Percentiles rank a stretch among this genome's conserved stretches.
Conservation (phyloP, 2,329 filamentous ascomycete species). For the Pseudogymnoascus sp. region DNA sequence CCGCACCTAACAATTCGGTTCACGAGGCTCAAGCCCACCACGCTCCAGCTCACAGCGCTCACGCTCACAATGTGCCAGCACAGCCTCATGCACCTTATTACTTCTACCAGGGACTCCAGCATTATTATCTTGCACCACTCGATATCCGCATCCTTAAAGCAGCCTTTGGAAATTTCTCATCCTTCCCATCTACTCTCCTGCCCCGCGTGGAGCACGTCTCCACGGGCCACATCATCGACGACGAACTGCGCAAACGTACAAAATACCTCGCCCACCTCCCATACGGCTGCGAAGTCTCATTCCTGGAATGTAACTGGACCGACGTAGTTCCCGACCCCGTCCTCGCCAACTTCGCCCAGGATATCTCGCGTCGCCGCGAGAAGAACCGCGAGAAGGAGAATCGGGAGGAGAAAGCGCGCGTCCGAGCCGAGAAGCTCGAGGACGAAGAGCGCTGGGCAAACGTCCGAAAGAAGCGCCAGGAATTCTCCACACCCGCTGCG, state of each 20-base stretch:
- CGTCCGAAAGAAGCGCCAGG: conserved; percentile 46
- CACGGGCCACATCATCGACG: conserved; percentile 62
- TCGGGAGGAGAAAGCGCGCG: conserved; percentile 60
- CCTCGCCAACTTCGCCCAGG: conserved; percentile 50
- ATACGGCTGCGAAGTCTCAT: conserved; percentile 62
- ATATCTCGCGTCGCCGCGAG: conserved; percentile 55
- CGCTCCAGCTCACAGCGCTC: not conserved
- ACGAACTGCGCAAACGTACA: conserved; percentile 58
- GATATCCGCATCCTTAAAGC: conserved; percentile 66
- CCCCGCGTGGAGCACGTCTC: conserved; percentile 64
- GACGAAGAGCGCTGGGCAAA: conserved; percentile 55
- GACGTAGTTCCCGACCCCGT: conserved; percentile 56
- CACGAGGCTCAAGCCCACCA: not conserved
- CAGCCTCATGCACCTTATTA: conserved; percentile 42
- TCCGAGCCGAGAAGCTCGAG: conserved; percentile 59
- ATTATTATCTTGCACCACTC: conserved; percentile 63
- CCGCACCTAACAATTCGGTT: not conserved
- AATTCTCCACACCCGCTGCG: conserved; percentile 22
- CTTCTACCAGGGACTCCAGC: conserved; percentile 63
- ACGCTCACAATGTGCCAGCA: conserved; percentile 4
- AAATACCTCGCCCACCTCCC: conserved; percentile 65
- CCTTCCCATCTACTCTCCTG: conserved; percentile 60
- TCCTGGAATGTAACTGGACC: conserved; percentile 69
- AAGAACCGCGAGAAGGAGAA: conserved; percentile 59
- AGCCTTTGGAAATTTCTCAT: conserved; percentile 57